These are phyloP conservation scores for Candida sp. DNA, from an alignment of 1,139 yeast species.

Conservation along the genomic window DNA sequence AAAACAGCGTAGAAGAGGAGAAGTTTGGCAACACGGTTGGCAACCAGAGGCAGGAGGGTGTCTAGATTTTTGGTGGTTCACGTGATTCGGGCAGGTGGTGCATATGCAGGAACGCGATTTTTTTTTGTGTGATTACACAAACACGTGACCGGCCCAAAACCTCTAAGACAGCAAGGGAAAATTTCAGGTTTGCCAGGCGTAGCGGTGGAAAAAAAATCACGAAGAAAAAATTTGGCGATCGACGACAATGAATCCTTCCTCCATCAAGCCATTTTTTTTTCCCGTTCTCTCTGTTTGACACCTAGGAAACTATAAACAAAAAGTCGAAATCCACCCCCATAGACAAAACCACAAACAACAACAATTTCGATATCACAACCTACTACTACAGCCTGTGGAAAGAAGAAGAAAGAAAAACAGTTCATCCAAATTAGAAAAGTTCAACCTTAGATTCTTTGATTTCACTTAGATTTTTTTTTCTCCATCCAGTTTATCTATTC, in stretches of 20 bases:
- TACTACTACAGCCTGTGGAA: neutral
- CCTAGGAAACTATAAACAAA: slow-evolving; percentile 1
- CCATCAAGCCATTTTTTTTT: neutral
- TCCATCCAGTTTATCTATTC: neutral
- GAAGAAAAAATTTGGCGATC: neutral
- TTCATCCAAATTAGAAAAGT: neutral
- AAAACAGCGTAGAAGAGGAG: no score
- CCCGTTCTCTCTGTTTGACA: neutral
- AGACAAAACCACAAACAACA: neutral
- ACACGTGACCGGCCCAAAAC: neutral
- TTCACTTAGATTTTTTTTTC: neutral
- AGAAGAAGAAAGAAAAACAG: neutral
- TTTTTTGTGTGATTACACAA: neutral
- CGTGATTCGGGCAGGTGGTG: neutral
- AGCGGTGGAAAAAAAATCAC: neutral
- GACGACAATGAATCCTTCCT: slow-evolving; percentile 1
- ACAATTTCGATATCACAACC: neutral
- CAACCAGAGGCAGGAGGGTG: neutral
- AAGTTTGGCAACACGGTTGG: neutral
- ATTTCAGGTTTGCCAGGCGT: neutral
- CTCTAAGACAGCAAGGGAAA: neutral
- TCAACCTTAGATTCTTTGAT: neutral
- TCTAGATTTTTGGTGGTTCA: neutral
- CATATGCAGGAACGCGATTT: neutral
- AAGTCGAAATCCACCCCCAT: neutral